phyloP scores from a whole-genome alignment of 768 basidiomycete genomes.

The Ramaria sp. region DNA sequence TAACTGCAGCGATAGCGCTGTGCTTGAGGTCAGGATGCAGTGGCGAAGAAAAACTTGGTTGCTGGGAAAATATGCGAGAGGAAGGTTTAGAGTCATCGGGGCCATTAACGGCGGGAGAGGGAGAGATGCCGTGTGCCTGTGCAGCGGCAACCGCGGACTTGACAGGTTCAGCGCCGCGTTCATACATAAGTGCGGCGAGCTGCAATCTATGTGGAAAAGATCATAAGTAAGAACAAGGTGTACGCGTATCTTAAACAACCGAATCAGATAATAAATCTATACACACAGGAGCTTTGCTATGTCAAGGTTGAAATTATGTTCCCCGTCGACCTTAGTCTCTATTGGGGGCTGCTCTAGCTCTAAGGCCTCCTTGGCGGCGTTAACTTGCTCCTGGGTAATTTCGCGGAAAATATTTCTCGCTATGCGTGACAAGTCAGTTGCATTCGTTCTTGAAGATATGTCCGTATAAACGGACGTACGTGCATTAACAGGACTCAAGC shows the following conservation, averaged over 20 bases:
- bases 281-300: constrained; percentile 13
- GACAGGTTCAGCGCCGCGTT: constrained; percentile 7
- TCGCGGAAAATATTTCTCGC: neutral
- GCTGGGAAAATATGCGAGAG: too few relatives aligned
- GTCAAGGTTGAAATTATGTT: constrained; percentile 11
- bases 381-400: neutral
- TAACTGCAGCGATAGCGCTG: too few relatives aligned
- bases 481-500: too few relatives aligned
- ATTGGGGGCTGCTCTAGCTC: neutral
- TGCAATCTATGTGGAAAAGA: constrained; percentile 9
- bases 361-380: neutral
- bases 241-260: neutral
- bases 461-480: too few relatives aligned
- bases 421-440: neutral
- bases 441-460: too few relatives aligned
- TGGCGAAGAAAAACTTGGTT: too few relatives aligned
- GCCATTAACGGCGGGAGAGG: too few relatives aligned
- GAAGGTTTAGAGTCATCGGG: too few relatives aligned
- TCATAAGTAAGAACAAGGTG: neutral
- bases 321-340: neutral
- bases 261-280: neutral
- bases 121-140: neutral
- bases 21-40: too few relatives aligned
- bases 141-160: neutral
- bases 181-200: constrained; percentile 12